These are phyloP conservation scores for Elsinoe ampelina DNA, from an alignment of 2,329 filamentous ascomycete genomes.

Conservation along the genomic window DNA sequence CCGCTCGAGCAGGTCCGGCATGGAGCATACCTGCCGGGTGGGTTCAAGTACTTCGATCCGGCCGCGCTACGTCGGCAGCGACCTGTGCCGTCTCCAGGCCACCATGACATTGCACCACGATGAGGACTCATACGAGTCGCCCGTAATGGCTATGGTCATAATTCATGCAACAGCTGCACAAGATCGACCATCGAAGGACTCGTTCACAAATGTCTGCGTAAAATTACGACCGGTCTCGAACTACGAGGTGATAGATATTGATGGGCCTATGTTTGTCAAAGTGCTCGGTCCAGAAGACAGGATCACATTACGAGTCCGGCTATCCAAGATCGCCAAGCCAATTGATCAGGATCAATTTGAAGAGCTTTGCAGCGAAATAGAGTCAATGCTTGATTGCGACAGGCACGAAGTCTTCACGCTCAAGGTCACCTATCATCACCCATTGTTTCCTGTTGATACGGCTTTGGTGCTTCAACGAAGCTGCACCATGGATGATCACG, in stretches of 20 bases:
- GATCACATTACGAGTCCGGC: not conserved
- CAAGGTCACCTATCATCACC: conserved; percentile 1
- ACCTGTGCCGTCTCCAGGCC: not conserved
- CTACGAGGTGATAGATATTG: too few species aligned
- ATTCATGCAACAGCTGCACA: not conserved
- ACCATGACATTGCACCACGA: not conserved
- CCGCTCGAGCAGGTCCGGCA: too few species aligned
- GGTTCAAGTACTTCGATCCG: too few species aligned
- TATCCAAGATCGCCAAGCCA: not conserved
- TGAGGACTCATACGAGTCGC: not conserved
- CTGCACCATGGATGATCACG: conserved; percentile 1
- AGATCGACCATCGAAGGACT: too few species aligned
- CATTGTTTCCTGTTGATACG: not conserved
- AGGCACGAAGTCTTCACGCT: not conserved
- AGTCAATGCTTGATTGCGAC: conserved; percentile 17
- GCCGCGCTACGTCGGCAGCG: not conserved
- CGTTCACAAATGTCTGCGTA: too few species aligned
- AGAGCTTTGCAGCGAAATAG: conserved; percentile 7
- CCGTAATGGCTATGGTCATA: not conserved
- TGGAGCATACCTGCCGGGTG: too few species aligned
- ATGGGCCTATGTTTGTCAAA: not conserved
- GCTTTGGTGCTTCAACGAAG: conserved; percentile 16
- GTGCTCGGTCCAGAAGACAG: not conserved
- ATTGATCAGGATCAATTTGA: not conserved
- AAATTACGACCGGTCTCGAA: too few species aligned